phyloP scores from a whole-genome alignment of 2,329 filamentous ascomycete genomes.

The Aspergillaceae sp. region DNA sequence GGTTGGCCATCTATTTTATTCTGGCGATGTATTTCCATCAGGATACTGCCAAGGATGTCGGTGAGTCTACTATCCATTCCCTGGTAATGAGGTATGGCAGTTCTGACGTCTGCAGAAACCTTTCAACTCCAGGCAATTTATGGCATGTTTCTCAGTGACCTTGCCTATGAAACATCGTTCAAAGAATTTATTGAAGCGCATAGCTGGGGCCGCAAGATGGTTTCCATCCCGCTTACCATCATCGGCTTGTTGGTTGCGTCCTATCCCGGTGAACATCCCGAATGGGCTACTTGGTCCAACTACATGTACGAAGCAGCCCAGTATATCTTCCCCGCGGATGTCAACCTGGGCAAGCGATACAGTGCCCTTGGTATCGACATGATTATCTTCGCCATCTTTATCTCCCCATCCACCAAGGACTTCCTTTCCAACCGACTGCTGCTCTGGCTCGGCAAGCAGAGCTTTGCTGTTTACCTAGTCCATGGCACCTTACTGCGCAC shows the following conservation, averaged over 20 bases:
- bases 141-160: slow-evolving; percentile 45
- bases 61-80: slow-evolving; percentile 22
- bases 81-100: no score
- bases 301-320: slow-evolving; percentile 33
- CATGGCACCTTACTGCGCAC: slow-evolving; percentile 48
- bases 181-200: slow-evolving; percentile 39
- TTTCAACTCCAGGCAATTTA: slow-evolving; percentile 46
- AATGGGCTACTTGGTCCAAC: slow-evolving; percentile 43
- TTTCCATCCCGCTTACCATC: slow-evolving; percentile 32
- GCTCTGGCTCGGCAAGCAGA: slow-evolving; percentile 48
- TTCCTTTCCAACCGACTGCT: slow-evolving; percentile 44
- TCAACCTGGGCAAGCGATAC: slow-evolving; percentile 39
- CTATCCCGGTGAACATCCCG: slow-evolving; percentile 44
- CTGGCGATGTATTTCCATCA: slow-evolving; percentile 44
- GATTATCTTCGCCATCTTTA: slow-evolving; percentile 43
- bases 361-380: slow-evolving; percentile 43
- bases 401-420: slow-evolving; percentile 42
- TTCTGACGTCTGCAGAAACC: slow-evolving; percentile 35
- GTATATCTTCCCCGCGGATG: slow-evolving; percentile 40
- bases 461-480: slow-evolving; percentile 48
- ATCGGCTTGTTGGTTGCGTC: slow-evolving; percentile 42
- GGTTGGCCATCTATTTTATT: slow-evolving; percentile 39
- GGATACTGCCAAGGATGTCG: slow-evolving; percentile 37
- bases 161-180: slow-evolving; percentile 40
- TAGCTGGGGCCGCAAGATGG: slow-evolving; percentile 30